Evolutionary conservation across 768 basidiomycete species (phyloP).

Genomic region (Naganishia randhawae): DNA sequence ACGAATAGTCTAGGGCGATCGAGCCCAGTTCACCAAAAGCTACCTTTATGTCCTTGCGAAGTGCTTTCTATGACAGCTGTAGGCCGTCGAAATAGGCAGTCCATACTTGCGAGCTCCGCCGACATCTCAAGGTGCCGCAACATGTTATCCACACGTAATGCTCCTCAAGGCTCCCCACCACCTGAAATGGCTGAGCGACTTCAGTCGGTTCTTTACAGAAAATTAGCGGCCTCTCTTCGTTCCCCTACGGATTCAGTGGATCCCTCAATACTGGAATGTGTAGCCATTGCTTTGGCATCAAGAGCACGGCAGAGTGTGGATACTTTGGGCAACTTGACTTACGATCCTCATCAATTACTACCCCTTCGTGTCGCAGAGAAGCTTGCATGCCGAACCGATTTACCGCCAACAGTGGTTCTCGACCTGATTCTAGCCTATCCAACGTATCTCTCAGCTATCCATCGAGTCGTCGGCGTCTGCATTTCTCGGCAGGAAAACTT

Average conservation of each 20-base stretch:
- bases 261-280: constrained; percentile 8
- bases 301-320: constrained; percentile 8
- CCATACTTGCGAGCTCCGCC: too few relatives aligned
- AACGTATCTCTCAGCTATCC: constrained; percentile 8
- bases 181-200: background rate
- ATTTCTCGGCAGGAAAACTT: background rate
- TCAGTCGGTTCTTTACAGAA: background rate
- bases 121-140: too few relatives aligned
- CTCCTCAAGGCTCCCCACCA: background rate
- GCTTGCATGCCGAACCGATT: background rate
- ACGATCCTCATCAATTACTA: background rate
- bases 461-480: background rate
- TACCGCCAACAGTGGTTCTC: constrained; percentile 12
- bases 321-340: constrained; percentile 8
- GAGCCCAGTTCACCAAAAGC: too few relatives aligned
- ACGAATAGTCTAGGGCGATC: too few relatives aligned
- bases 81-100: too few relatives aligned
- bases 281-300: background rate
- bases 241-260: background rate
- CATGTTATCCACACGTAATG: background rate
- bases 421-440: constrained; percentile 29
- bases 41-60: too few relatives aligned
- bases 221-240: background rate
- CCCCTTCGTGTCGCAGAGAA: constrained; percentile 2
- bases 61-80: too few relatives aligned